Base-by-base conservation (phyloP, 805 yeast genomes). In the Candida nonsorbophila region DNA sequence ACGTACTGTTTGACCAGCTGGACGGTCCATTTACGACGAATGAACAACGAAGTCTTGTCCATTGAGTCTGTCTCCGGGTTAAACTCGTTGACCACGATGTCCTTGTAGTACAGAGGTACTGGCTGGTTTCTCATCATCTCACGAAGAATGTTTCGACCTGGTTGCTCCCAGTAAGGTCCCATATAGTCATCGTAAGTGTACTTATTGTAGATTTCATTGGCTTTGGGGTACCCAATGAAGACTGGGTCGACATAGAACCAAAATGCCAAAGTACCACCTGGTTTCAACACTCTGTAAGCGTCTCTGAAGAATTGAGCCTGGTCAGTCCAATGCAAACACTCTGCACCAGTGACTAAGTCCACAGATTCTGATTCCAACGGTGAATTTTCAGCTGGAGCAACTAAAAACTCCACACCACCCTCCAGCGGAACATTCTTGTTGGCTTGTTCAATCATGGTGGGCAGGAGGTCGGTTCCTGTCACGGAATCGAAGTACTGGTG, bases 311-410 rank as follows among this genome's bases (percentile, higher is more conserved):
- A 79, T 16, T 41, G 40, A 0, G 60, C 57, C 34, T 73, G 79
- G 32, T 79, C 67, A 33, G 84, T 72, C 95, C 95, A 87, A 54
- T 87, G 96, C n/a, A 72, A 75, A 34, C 87, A 81, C 49, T 87
- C 87, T 0, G 88, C 94, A n/a, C 79, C 83, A 2, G 86, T 71
- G 9, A 85, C 62, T 42, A 85, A 36, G 47, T 82, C 94, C 6
- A 77, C 41, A 4, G 50, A 27, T 3, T 28, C n/a, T 12, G 34
- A 22, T 14, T 34, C 37, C 2, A 31, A 20, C 11, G 40, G 22
- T 10, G 49, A 34, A 17, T 47, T 46, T 28, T 62, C 68, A 5
- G 51, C 67, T 1, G 63, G 46, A 4, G 61, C 58, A 5, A 45
- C 41, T 21, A 41, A 32, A 33, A 65, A 65, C 7, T 27, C 23